Percentiles rank a stretch among this genome's conserved stretches.
Conservation (phyloP, 2,329 filamentous ascomycete species). For the Aspergillus hortae region DNA sequence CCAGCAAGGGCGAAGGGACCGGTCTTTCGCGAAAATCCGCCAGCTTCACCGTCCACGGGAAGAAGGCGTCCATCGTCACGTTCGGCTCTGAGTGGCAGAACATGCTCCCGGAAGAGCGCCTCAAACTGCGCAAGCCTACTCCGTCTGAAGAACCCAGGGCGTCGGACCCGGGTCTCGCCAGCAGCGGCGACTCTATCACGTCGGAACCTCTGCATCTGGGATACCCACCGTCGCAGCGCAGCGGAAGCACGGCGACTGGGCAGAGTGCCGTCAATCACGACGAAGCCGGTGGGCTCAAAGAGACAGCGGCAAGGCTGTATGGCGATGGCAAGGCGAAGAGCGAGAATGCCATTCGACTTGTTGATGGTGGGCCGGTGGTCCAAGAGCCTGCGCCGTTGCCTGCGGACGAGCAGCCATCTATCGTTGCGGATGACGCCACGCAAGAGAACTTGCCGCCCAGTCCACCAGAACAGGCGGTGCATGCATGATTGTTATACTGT, state of each 20-base stretch:
- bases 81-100: conserved; percentile 88
- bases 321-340: conserved; percentile 8
- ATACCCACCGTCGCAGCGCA: conserved; percentile 61
- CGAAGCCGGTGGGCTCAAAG: conserved; percentile 20
- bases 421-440: conserved; percentile 11
- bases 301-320: conserved; percentile 18
- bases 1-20: conserved; percentile 50
- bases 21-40: conserved; percentile 74
- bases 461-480: conserved; percentile 24
- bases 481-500: conserved; percentile 18
- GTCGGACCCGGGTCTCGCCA: conserved; percentile 29
- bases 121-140: conserved; percentile 57
- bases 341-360: conserved; percentile 6
- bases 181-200: conserved; percentile 24
- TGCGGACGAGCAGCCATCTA: conserved; percentile 8
- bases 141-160: conserved; percentile 36
- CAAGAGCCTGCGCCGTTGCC: conserved; percentile 1
- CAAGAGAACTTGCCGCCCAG: conserved; percentile 19
- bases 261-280: conserved; percentile 44
- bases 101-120: conserved; percentile 68
- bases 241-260: conserved; percentile 64
- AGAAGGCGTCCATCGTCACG: conserved; percentile 96
- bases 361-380: not conserved
- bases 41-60: conserved; percentile 94
- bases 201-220: conserved; percentile 30